Evolutionary conservation across 2,329 filamentous ascomycete genomes (phyloP).

Genomic region (Hortaea sp.): DNA sequence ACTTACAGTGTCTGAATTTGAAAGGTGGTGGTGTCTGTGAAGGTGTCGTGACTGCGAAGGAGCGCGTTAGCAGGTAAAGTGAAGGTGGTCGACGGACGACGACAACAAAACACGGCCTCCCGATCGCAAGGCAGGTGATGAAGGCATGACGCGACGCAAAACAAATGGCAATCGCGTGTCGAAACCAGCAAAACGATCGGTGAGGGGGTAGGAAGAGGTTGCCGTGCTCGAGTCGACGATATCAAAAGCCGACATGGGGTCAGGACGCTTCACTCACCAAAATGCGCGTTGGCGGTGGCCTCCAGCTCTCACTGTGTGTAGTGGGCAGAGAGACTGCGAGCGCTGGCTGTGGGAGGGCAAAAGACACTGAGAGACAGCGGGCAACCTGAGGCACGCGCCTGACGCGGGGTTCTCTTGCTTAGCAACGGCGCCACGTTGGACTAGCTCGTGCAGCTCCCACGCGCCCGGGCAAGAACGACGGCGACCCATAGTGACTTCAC

Average conservation of each 20-base stretch:
- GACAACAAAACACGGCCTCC: conserved; percentile 4
- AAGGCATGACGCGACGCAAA: conserved; percentile 5
- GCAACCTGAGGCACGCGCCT: no score
- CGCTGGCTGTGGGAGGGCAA: background rate
- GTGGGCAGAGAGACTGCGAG: background rate
- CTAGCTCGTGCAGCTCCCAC: no score
- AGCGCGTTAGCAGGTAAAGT: conserved; percentile 2
- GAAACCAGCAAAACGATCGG: background rate
- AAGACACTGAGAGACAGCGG: no score
- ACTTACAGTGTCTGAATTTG: conserved; percentile 6
- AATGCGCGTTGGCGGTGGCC: background rate
- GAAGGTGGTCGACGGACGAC: conserved; percentile 4
- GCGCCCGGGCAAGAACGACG: no score
- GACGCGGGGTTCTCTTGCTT: no score
- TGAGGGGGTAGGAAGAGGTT: background rate
- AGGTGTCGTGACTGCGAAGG: background rate
- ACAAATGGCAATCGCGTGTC: conserved; percentile 8
- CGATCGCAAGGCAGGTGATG: conserved; percentile 1
- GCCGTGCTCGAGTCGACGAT: background rate
- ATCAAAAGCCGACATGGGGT: background rate
- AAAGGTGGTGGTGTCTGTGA: background rate
- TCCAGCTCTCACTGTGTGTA: background rate
- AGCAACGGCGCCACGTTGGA: no score
- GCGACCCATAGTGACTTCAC: no score
- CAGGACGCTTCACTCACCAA: background rate